Base-by-base conservation (phyloP, 1,284 basidiomycete species). In the Trichosporon sp. region DNA sequence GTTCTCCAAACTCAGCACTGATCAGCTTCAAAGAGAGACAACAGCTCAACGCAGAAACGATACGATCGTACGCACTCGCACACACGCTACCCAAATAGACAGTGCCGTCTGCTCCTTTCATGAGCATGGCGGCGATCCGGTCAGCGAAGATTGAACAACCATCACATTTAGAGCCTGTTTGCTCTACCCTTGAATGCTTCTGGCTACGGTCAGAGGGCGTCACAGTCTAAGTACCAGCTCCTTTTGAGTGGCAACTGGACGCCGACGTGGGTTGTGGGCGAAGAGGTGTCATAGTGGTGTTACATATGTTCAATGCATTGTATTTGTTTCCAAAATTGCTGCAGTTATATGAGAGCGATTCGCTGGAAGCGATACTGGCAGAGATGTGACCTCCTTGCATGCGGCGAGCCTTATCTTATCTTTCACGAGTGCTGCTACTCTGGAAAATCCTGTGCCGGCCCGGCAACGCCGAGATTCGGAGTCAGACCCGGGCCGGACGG, bases 231-330 rank as follows among this genome's bases (percentile, higher is more conserved):
- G 33, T 63, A 66, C 67, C 66, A 62, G 65, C 74, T 71, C 74
- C 66, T 72, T 74, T 69, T 70, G 74, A 71, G 70, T 58, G 66
- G 69, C 58, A 54, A 49, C 60, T 61, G 62, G 61, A 32, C 52
- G 57, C 60, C 60, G 68, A 67, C 64, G 70, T 62, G 69, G 70
- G 69, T 68, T 54, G 74, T 78, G 77, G 74, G 68, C 69, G 70
- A 76, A 74, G 75, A 73, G 74, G 77, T 78, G 77, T 77, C 77
- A 77, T 74, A 76, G 72, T 74, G 75, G 65, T 71, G 67, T 68
- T 21, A 78, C 75, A 78, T 74, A 29, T 27, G 25, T n/a, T 54
- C 49, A 29, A 54, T 54, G 49, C 49, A 54, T 54, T n/a, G 27
- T 4, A 52, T 52, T 3, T 27, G 23, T 25, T 29, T 52, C 46